Conservation (phyloP, 1,139 yeast genomes). For the Nadsonia starkeyi-henricii region DNA sequence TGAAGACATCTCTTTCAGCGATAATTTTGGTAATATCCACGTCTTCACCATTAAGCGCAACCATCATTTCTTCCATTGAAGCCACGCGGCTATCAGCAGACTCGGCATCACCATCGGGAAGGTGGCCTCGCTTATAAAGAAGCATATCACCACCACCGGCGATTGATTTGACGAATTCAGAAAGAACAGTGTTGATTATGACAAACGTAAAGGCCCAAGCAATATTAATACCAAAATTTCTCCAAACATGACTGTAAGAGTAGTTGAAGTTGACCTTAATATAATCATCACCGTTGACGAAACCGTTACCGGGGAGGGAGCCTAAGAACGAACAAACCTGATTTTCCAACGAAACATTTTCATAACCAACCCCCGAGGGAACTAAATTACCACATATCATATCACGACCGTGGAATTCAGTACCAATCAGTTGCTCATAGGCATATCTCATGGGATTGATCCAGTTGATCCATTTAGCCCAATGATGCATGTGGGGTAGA, state of each 20-base stretch:
- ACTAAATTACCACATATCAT: slow-evolving; percentile 25
- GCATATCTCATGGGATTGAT: slow-evolving; percentile 34
- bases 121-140: slow-evolving; percentile 30
- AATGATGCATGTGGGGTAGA: slow-evolving; percentile 33
- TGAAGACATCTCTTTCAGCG: slow-evolving; percentile 27
- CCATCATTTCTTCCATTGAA: slow-evolving; percentile 30
- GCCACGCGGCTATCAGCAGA: slow-evolving; percentile 31
- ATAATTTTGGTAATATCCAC: slow-evolving; percentile 26
- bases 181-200: slow-evolving; percentile 21
- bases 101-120: slow-evolving; percentile 30
- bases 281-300: slow-evolving; percentile 31
- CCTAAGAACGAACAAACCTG: slow-evolving; percentile 32
- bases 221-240: slow-evolving; percentile 26
- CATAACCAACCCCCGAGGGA: slow-evolving; percentile 27
- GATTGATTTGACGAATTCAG: slow-evolving; percentile 25
- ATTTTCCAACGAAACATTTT: slow-evolving; percentile 21
- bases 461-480: slow-evolving; percentile 39
- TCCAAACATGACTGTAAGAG: slow-evolving; percentile 24
- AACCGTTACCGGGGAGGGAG: slow-evolving; percentile 25
- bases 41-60: slow-evolving; percentile 27
- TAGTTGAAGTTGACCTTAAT: slow-evolving; percentile 25
- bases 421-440: slow-evolving; percentile 32
- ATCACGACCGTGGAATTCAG: slow-evolving; percentile 30
- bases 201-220: slow-evolving; percentile 24
- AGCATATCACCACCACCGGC: slow-evolving; percentile 28